Conservation (phyloP, 352 stramenopile genomes). For the Thraustochytrium sp. region DNA sequence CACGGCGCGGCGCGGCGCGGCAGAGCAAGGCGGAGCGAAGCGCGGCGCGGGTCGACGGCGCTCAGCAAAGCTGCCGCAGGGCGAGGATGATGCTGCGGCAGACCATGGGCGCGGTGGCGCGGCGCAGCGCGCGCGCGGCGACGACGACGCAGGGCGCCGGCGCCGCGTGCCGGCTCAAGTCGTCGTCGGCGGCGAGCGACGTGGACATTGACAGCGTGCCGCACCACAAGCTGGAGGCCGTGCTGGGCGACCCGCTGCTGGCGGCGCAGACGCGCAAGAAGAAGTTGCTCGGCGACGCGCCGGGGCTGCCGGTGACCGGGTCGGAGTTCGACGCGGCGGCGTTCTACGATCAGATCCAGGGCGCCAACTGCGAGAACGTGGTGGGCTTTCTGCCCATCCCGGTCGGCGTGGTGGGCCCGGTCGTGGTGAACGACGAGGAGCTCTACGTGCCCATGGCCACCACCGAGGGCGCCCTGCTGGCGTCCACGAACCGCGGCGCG, state of each 20-base stretch:
- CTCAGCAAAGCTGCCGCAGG: no score
- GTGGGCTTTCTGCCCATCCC: constrained; percentile 77
- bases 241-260: constrained; percentile 64
- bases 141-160: not conserved
- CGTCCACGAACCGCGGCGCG: constrained; percentile 75
- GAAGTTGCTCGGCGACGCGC: constrained; percentile 46
- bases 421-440: constrained; percentile 70
- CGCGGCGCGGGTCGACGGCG: no score
- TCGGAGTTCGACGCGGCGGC: constrained; percentile 53
- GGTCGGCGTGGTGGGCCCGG: constrained; percentile 72
- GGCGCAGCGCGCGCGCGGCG: not conserved
- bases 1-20: no score
- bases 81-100: no score
- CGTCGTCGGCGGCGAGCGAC: not conserved
- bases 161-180: not conserved
- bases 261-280: constrained; percentile 66
- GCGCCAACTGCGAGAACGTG: constrained; percentile 83
- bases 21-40: no score
- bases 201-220: constrained; percentile 48
- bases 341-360: constrained; percentile 69
- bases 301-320: constrained; percentile 28
- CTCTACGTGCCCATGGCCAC: constrained; percentile 83
- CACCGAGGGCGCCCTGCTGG: constrained; percentile 78
- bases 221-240: constrained; percentile 76
- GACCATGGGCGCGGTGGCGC: no score